Evolutionary conservation across 2,329 filamentous ascomycete species (phyloP).

Genomic region (Colletotrichum gigasporum): DNA sequence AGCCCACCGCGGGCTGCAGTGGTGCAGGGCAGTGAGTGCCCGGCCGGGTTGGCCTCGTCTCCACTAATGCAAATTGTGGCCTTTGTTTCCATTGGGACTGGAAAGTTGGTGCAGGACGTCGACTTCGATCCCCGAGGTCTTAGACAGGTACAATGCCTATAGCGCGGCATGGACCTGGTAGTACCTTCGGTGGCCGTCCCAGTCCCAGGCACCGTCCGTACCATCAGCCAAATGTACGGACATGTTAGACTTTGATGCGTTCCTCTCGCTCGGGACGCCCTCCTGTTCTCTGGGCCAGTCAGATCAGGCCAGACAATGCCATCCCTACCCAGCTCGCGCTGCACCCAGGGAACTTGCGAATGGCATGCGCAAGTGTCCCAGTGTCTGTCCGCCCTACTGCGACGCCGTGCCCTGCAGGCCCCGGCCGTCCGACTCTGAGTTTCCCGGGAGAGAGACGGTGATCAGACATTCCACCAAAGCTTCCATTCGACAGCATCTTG

Average conservation of each 20-base stretch:
- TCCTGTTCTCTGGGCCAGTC: neutral
- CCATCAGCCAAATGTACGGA: neutral
- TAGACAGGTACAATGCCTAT: neutral
- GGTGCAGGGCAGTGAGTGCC: no score
- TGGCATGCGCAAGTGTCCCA: neutral
- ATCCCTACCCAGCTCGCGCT: neutral
- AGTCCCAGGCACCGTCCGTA: no score
- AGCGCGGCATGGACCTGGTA: neutral
- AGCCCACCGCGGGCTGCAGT: neutral
- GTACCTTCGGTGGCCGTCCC: no score
- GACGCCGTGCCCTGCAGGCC: neutral
- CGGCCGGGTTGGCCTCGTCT: neutral
- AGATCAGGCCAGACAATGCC: constrained; percentile 14
- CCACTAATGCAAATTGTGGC: neutral
- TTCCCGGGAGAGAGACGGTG: constrained; percentile 2
- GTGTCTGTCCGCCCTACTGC: constrained; percentile 9
- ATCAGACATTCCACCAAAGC: constrained; percentile 18
- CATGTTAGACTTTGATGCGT: constrained; percentile 10
- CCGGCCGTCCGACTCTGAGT: neutral
- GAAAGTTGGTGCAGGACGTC: no score
- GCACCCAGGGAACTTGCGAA: neutral
- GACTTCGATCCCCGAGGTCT: neutral
- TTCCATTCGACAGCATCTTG: constrained; percentile 4
- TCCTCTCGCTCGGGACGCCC: constrained; percentile 26
- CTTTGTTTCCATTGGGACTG: neutral